Conservation (phyloP, 1,284 basidiomycete species). For the Boletus calvinii region DNA sequence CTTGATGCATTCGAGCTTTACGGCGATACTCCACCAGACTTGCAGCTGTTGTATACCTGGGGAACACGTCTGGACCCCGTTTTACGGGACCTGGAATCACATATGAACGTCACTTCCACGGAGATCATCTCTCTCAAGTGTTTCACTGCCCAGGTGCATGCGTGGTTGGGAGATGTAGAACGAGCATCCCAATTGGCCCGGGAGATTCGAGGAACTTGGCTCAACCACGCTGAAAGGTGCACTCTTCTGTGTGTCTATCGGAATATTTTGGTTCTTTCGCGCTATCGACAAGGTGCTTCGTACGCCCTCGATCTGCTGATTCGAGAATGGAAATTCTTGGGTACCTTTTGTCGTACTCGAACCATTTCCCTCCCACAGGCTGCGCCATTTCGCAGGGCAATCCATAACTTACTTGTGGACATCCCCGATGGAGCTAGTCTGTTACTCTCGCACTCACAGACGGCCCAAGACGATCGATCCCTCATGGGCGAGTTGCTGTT, state of each 20-base stretch:
- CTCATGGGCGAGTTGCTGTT: conserved; percentile 43
- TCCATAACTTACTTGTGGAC: conserved; percentile 32
- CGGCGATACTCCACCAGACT: conserved; percentile 22
- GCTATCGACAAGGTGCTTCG: conserved; percentile 36
- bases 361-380: conserved; percentile 12
- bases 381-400: conserved; percentile 34
- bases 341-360: conserved; percentile 28
- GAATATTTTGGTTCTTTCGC: conserved; percentile 41
- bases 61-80: conserved; percentile 38
- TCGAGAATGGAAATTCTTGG: conserved; percentile 43
- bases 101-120: conserved; percentile 15
- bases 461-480: conserved; percentile 30
- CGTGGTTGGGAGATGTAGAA: conserved; percentile 38
- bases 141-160: conserved; percentile 35
- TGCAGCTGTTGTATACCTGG: conserved; percentile 36
- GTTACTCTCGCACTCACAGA: conserved; percentile 32
- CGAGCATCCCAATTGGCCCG: conserved; percentile 33
- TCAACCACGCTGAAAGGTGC: conserved; percentile 18
- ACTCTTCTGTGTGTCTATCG: conserved; percentile 39
- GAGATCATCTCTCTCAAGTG: conserved; percentile 29
- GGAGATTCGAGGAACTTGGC: conserved; percentile 21
- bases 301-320: conserved; percentile 46
- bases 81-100: conserved; percentile 32
- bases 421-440: conserved; percentile 36
- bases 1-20: conserved; percentile 30